Conservation (phyloP, 148 eudicot species). For the Persicaria maculosa region DNA sequence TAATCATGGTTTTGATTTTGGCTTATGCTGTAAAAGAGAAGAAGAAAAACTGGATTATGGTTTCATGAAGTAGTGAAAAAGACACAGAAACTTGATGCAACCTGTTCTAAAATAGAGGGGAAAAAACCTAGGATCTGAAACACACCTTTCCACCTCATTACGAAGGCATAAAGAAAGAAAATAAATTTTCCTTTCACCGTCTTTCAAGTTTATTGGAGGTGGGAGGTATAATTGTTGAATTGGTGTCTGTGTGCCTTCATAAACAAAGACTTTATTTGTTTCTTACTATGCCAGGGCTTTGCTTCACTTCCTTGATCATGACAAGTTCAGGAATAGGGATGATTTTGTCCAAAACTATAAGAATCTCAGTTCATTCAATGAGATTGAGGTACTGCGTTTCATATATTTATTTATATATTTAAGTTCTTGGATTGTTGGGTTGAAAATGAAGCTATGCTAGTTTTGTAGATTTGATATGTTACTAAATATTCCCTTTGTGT, state of each 20-base stretch:
- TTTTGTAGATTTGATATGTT: not conserved
- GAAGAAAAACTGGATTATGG: too few species aligned
- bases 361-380: conserved; percentile 94
- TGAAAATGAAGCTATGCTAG: not conserved
- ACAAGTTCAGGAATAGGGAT: conserved; percentile 83
- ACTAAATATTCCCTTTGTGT: not conserved
- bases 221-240: not conserved
- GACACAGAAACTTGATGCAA: not conserved
- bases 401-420: not conserved
- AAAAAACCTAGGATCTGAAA: not conserved
- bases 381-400: conserved; percentile 57
- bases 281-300: conserved; percentile 57
- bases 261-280: not conserved
- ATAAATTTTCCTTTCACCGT: not conserved
- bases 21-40: not conserved
- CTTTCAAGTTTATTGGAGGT: not conserved
- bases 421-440: not conserved
- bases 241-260: not conserved
- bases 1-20: not conserved
- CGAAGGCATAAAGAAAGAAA: not conserved
- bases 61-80: not conserved
- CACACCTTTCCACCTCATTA: not conserved
- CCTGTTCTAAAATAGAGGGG: not conserved
- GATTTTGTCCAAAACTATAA: conserved; percentile 92
- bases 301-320: conserved; percentile 95